A percentile compares a stretch with the other conserved stretches of the same genome.
These are phyloP conservation scores for Patellifolia procumbens DNA, from an alignment of 179 eudicot genomes.

Conservation along the genomic window DNA sequence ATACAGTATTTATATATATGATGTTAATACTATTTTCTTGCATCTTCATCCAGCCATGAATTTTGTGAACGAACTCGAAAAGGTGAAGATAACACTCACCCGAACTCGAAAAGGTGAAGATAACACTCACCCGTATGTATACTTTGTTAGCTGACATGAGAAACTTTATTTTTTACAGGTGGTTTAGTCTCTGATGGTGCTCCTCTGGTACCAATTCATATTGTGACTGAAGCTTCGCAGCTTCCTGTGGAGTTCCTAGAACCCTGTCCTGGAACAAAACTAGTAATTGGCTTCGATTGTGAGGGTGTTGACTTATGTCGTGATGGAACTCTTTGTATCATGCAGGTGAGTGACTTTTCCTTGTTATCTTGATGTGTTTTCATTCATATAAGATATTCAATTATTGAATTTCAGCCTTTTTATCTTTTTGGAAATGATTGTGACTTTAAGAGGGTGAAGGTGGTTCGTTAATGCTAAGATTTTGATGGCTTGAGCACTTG, in stretches of 20 bases:
- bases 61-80: not conserved
- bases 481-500: constrained; percentile 1
- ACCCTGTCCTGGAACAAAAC: constrained; percentile 59
- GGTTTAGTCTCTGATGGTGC: constrained; percentile 43
- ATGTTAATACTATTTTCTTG: not conserved
- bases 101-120: not conserved
- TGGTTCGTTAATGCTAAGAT: not conserved
- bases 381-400: not conserved
- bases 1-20: not conserved
- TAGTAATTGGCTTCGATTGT: constrained; percentile 88
- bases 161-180: constrained; percentile 40
- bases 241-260: constrained; percentile 81
- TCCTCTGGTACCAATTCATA: constrained; percentile 65
- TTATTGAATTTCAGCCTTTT: not conserved
- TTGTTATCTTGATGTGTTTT: not conserved
- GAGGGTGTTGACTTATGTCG: constrained; percentile 97
- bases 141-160: constrained; percentile 11
- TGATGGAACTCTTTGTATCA: constrained; percentile 80
- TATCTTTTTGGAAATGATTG: not conserved
- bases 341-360: constrained; percentile 62
- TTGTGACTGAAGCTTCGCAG: constrained; percentile 73
- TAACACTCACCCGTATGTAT: not conserved
- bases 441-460: too few species aligned
- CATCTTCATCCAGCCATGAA: not conserved
- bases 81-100: not conserved